Conservation (phyloP, 75 land plant species). For the Sequoia sempervirens region DNA sequence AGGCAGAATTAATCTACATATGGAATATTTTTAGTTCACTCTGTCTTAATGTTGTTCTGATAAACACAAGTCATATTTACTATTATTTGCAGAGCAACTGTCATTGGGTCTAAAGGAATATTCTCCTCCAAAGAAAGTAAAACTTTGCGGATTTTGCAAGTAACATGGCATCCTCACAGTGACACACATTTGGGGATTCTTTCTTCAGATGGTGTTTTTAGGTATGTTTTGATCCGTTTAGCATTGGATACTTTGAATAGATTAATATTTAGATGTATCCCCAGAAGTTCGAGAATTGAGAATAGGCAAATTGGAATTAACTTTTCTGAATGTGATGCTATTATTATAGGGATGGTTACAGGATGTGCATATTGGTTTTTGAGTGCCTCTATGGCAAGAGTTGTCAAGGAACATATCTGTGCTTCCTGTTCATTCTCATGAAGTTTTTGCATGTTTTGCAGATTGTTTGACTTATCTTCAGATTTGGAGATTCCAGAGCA, state of each 20-base stretch:
- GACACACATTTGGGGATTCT: conserved; percentile 88
- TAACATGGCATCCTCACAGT: conserved; percentile 95
- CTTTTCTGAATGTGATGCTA: background rate
- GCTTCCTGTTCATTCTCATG: background rate
- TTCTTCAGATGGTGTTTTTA: conserved; percentile 92
- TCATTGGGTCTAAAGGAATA: conserved; percentile 42
- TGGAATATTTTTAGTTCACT: background rate
- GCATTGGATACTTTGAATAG: background rate
- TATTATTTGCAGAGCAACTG: conserved; percentile 54
- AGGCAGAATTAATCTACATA: background rate
- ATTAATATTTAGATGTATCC: background rate
- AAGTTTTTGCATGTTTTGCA: conserved; percentile 21
- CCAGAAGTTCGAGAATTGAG: background rate
- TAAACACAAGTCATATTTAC: background rate
- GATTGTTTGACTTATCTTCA: conserved; percentile 79
- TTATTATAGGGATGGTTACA: background rate
- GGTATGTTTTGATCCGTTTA: conserved; percentile 37
- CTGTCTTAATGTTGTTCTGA: background rate
- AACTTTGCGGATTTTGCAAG: conserved; percentile 58
- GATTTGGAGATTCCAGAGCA: conserved; percentile 79
- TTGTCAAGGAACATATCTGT: background rate
- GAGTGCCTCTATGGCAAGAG: background rate
- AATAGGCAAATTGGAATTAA: background rate
- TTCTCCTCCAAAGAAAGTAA: conserved; percentile 29
- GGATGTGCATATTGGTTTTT: background rate